Percentiles rank a stretch among this genome's conserved stretches.
These are phyloP conservation scores for Circinella umbellata DNA, from an alignment of 371 early-diverging fungal species.

Conservation along the genomic window DNA sequence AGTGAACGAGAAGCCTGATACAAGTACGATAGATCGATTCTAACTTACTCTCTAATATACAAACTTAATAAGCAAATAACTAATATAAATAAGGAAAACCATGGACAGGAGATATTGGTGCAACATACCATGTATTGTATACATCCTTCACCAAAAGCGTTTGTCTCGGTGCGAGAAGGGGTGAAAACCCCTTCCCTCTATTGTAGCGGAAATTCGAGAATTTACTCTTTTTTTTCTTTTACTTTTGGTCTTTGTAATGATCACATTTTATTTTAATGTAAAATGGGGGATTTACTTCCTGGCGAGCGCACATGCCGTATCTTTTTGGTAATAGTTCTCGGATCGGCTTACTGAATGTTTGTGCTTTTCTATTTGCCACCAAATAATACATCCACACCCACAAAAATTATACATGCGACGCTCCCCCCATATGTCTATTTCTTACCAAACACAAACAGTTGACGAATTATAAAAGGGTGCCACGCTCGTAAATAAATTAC, in stretches of 20 bases:
- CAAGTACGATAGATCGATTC: background rate
- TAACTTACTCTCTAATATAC: background rate
- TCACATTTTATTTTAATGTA: background rate
- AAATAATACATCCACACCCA: background rate
- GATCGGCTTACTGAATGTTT: background rate
- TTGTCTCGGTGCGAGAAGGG: too few species aligned
- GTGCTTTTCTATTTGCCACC: constrained; percentile 10
- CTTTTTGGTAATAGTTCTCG: constrained; percentile 5
- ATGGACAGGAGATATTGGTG: background rate
- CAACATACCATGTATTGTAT: constrained; percentile 1
- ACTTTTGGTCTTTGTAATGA: background rate
- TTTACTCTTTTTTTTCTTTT: background rate
- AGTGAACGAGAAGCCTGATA: background rate
- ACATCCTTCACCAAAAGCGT: background rate
- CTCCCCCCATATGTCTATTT: constrained; percentile 4
- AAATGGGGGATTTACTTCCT: background rate
- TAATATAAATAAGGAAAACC: background rate
- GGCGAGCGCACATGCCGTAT: background rate
- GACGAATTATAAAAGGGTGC: constrained; percentile 8
- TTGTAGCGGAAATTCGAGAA: constrained; percentile 6
- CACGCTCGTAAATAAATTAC: constrained; percentile 2
- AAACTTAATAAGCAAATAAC: background rate
- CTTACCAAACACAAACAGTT: constrained; percentile 3
- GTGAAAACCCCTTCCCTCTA: background rate
- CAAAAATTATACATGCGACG: background rate